phyloP scores from a whole-genome alignment of 768 basidiomycete species.

The Lentinula detonsa region DNA sequence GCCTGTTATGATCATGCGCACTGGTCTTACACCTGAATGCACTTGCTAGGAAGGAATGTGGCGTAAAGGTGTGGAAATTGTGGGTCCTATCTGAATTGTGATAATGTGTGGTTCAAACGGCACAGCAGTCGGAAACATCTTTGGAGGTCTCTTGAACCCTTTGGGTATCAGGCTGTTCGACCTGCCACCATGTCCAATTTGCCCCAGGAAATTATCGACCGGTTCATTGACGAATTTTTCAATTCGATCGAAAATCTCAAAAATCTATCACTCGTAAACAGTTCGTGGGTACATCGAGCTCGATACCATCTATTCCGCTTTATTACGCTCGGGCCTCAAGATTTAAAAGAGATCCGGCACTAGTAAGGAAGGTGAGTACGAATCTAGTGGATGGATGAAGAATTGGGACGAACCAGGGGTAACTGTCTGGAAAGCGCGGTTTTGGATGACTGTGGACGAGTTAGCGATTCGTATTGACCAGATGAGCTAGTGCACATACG shows the following conservation, averaged over 20 bases:
- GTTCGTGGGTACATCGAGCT: not conserved
- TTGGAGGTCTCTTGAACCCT: no score
- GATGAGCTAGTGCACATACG: slow-evolving; percentile 19
- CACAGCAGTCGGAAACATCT: no score
- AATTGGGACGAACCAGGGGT: slow-evolving; percentile 32
- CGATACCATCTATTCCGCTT: not conserved
- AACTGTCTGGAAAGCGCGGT: slow-evolving; percentile 64
- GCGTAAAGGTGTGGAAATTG: no score
- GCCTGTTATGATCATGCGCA: no score
- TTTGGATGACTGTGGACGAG: slow-evolving; percentile 45
- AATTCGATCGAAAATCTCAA: not conserved
- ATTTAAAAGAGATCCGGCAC: not conserved
- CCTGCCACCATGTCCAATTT: not conserved
- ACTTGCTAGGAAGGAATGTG: no score
- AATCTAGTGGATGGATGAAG: not conserved
- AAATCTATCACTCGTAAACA: not conserved
- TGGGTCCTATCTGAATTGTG: no score
- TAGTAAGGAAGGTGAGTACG: not conserved
- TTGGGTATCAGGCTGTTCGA: no score
- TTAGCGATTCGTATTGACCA: no score
- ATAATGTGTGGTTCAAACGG: no score
- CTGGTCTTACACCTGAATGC: no score
- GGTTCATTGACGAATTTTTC: not conserved
- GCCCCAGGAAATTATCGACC: slow-evolving; percentile 6
- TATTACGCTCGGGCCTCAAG: not conserved